These are phyloP conservation scores for Eucalyptus victrix DNA, from an alignment of 345 rosid species.

Conservation along the genomic window DNA sequence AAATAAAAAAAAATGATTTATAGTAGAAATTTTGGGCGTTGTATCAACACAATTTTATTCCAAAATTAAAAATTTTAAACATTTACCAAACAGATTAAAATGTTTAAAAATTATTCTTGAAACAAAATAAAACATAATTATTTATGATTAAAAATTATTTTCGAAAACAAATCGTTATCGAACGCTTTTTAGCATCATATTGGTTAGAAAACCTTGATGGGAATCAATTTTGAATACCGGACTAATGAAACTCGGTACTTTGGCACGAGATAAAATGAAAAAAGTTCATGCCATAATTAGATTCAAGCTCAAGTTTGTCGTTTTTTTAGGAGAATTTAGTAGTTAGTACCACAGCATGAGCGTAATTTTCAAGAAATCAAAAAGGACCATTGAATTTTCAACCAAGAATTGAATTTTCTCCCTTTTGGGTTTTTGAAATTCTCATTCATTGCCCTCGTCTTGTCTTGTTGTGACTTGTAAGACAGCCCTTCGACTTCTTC, in stretches of 20 bases:
- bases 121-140: too few species aligned
- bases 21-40: accelerated
- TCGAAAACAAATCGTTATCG: accelerated
- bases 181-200: too few species aligned
- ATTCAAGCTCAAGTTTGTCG: too few species aligned
- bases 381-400: neutral
- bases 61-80: accelerated
- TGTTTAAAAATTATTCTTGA: accelerated
- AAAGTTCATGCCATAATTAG: neutral
- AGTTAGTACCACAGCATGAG: neutral
- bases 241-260: neutral
- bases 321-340: neutral
- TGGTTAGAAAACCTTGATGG: accelerated
- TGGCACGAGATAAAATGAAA: neutral
- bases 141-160: accelerated
- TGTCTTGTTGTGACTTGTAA: neutral
- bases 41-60: too few species aligned
- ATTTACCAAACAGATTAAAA: accelerated
- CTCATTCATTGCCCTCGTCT: neutral
- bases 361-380: neutral
- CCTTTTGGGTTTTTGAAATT: neutral
- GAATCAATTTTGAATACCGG: neutral
- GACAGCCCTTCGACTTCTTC: neutral
- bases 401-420: neutral
- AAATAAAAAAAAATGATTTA: too few species aligned